Evolutionary conservation across 2,329 filamentous ascomycete genomes (phyloP), one percentile per base, ranked within the genome.

Genomic region (Epichloe coenophiala): DNA sequence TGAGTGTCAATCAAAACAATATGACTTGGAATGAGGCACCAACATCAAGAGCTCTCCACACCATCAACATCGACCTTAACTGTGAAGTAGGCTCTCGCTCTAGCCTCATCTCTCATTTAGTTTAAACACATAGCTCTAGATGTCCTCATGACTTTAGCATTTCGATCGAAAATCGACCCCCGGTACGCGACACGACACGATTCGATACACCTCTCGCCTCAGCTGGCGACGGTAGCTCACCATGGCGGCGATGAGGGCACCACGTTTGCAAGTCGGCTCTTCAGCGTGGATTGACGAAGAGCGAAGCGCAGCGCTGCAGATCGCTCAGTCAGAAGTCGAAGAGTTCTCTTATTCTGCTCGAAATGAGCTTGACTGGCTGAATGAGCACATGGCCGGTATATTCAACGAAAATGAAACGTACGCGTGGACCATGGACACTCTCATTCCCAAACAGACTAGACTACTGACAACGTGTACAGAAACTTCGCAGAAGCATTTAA

Each of bases 401-500:
- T 95, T 97, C 65, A 84, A 83, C 60, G 82, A 84, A 59, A 86
- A 89, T 62, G 81, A 90, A 68, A 80, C 89, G 93, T 96, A 79
- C 61, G 63, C 48, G 55, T 55, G 27, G 12, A 48, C 40, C 40
- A 39, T 45, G 21, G 11, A 36, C 12, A 41, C 19, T 15, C 12
- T 13, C 17, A 11, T 5, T 17, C 6, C 5, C 17, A 3, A 17
- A 9, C 9, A 17, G 39, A 40, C 11, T 13, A 15, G 15, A 31
- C 33, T 31, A 23, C 57, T 60, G 42, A 60, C 39, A 6, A 17
- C 3, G 33, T 41, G 53, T 46, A 19, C 60, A 97, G 93, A 55
- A 91, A 91, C 64, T 83, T 97, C 53, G 80, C 88, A 55, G 91
- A 97, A 60, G 83, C 94, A n/a, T 96, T 97, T 73, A 98, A 97